Base-by-base conservation (phyloP, 2,329 filamentous ascomycete species). In the Alternaria rosae region DNA sequence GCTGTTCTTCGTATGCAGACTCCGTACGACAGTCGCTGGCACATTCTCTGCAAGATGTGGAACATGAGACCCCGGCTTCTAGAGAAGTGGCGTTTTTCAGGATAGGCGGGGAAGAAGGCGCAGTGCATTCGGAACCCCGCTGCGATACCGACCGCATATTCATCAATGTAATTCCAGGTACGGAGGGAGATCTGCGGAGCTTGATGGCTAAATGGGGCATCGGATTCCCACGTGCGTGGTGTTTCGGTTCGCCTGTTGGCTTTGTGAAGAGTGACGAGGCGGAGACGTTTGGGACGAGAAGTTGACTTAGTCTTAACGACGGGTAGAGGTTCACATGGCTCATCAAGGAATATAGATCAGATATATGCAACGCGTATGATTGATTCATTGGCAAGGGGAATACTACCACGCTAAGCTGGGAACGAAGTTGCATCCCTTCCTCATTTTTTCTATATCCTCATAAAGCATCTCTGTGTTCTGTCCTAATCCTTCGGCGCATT, bases 1-100 rank as follows among this genome's bases (percentile, higher is more conserved):
- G 79, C 2, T 85, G 83, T 56, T 79, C 81, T 1, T 75, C 79
- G 6, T 78, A 81, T 0, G 78, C 81, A 0, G 81, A 82, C 17
- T 70, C 72, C 0, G 79, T 84, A 1, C 76, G 83, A 1, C 55
- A 72, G 1, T 68, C 67, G 6, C 79, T 84, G 5, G 72, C 76
- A 0, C 30, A 41, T 0, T 70, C 72, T 0, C 62, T 84, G 5
- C 58, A 32, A 4, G 9, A 43, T 11, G 25, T 61, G 10, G 17
- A 30, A 1, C 32, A 52, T 2, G 56, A 55, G 10, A 23, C 53
- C 6, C 63, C 70, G 6, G 41, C 15, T 3, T 30, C 13, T 1
- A 79, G 80, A 1, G 72, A 82, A 47, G 80, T 80, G 57, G 75
- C 76, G 2, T 76, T 84, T 26, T 84, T 85, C 41, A 73, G 76